Evolutionary conservation across 1,284 basidiomycete species (phyloP).

Genomic region (Singerocomus inundabilis): DNA sequence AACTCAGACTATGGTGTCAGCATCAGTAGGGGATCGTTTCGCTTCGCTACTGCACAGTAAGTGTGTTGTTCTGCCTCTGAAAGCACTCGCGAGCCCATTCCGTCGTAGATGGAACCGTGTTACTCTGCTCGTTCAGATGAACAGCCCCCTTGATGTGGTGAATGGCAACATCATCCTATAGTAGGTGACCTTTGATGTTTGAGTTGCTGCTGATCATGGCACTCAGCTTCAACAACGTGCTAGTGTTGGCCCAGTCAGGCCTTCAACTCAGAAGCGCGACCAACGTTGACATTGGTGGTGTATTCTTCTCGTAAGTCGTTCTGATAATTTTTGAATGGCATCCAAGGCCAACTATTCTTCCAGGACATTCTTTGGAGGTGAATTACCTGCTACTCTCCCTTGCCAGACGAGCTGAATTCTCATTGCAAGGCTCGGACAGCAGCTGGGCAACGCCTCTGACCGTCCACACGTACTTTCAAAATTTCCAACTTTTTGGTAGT

Average conservation of each 20-base stretch:
- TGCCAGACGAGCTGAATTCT: background rate
- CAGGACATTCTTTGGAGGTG: constrained; percentile 74
- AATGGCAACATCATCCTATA: constrained; percentile 60
- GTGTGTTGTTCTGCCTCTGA: constrained; percentile 22
- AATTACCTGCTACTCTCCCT: constrained; percentile 9
- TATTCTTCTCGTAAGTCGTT: constrained; percentile 61
- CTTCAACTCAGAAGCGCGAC: constrained; percentile 51
- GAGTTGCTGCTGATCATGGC: background rate
- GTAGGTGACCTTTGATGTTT: constrained; percentile 35
- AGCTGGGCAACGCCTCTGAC: constrained; percentile 63
- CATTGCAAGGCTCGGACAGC: constrained; percentile 48
- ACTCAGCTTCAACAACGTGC: constrained; percentile 54
- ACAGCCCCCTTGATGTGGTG: constrained; percentile 50
- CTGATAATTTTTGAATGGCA: background rate
- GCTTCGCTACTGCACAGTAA: constrained; percentile 57
- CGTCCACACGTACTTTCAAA: constrained; percentile 69
- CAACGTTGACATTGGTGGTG: constrained; percentile 51
- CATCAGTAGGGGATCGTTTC: constrained; percentile 68
- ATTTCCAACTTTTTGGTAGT: constrained; percentile 57
- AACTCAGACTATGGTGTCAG: constrained; percentile 70
- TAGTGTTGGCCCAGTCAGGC: constrained; percentile 48
- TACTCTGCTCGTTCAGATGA: constrained; percentile 57
- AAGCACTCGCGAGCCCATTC: background rate
- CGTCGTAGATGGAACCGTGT: constrained; percentile 54
- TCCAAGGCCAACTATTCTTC: background rate